phyloP scores from a whole-genome alignment of 768 basidiomycete genomes.

The Leucocoprinus leucothites region DNA sequence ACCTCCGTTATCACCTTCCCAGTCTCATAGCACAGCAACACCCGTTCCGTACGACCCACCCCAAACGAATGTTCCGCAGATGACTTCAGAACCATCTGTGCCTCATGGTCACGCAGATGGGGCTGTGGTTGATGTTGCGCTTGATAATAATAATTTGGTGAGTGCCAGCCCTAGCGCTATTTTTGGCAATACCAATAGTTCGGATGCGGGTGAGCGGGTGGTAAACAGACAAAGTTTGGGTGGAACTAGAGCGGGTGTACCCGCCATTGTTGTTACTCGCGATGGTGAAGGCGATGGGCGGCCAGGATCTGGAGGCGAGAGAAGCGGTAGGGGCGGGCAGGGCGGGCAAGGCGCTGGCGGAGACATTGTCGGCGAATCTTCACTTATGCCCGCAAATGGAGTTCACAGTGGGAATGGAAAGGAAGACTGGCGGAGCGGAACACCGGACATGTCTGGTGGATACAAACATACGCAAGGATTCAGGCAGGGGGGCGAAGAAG shows the following conservation, averaged over 20 bases:
- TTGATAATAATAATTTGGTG: conserved; percentile 1
- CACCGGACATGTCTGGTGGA: neutral
- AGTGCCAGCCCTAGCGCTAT: neutral
- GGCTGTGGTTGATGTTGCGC: neutral
- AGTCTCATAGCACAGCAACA: neutral
- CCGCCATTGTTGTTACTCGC: conserved; percentile 1
- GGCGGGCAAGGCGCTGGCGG: neutral
- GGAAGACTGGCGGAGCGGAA: neutral
- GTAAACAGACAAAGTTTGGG: neutral
- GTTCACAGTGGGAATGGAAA: neutral
- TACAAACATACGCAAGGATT: neutral
- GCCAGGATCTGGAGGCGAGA: neutral
- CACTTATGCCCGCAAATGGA: neutral
- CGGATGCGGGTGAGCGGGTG: neutral
- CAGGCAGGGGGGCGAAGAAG: neutral
- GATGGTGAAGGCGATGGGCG: neutral
- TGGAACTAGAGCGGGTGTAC: conserved; percentile 8
- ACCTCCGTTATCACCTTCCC: neutral
- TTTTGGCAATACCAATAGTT: neutral
- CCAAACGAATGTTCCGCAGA: neutral
- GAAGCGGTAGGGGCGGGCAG: too few species aligned
- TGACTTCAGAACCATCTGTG: neutral
- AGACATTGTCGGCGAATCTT: neutral
- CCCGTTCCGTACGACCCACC: neutral
- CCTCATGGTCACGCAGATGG: neutral